Base-by-base conservation (phyloP, 2,329 filamentous ascomycete genomes). In the Xylariaceae sp. region DNA sequence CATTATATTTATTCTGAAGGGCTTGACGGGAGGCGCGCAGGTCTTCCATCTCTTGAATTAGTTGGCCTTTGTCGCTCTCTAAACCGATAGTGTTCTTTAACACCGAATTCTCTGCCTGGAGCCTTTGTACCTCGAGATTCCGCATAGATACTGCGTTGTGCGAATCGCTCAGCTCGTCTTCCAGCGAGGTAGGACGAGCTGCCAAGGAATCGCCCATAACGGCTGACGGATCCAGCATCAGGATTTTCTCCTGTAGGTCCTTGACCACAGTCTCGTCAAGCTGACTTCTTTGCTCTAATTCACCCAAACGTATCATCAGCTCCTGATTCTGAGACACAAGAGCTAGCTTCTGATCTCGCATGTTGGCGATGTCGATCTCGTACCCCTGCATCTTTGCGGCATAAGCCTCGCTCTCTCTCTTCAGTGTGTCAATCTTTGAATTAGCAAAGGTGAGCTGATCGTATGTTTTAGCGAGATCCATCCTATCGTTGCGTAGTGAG, bases 41-140 rank as follows among this genome's bases (percentile, higher is more conserved):
- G 54, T 80, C 75, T 47, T 85, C 81, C 32, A 84, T 71, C 58
- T 85, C 80, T 51, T 74, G 73, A 32, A 80, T 75, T 45, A 86
- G 70, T 43, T 75, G 71, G 43, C 77, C 76, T 53, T 77, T 79
- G 60, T 83, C 80, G 1, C 79, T 77, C 6, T 76, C 76, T 6
- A 77, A 77, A 7, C 76, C 76, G 50, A 81, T 72, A 48, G 76
- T 81, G 57, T 75, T 79, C 56, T 78, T 78, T 9, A 86, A 70
- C 6, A 85, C 67, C 37, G 78, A 76, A 61, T 84, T 85, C 67
- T 86, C 84, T 4, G 83, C 79, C 64, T 80, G 81, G 47, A 86
- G 71, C 35, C 83, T 77, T 32, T 80, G 80, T 27, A 83, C 66
- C 64, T 83, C 79, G 19, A 82, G 68, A 34, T 65, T 68, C 8